These are phyloP conservation scores for Lepidium africanum DNA, from an alignment of 345 rosid genomes.

Conservation along the genomic window DNA sequence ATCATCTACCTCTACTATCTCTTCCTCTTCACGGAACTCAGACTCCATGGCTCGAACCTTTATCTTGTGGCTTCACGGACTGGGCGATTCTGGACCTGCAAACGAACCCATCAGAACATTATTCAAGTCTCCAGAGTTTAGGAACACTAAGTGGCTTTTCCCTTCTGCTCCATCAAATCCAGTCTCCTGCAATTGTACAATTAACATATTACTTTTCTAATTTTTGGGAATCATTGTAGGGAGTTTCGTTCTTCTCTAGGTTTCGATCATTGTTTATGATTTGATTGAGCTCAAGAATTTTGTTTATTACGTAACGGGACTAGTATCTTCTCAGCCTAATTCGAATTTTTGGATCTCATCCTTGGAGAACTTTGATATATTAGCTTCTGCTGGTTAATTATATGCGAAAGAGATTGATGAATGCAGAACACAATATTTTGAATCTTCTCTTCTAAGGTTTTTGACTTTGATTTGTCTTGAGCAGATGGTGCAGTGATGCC, in stretches of 20 bases:
- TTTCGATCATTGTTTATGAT: neutral
- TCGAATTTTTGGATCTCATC: neutral
- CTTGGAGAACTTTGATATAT: neutral
- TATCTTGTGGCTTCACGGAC: conserved; percentile 78
- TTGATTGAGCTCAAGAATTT: neutral
- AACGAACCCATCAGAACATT: conserved; percentile 71
- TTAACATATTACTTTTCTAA: neutral
- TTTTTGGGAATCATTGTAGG: neutral
- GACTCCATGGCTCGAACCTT: conserved; percentile 58
- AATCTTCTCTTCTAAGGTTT: neutral
- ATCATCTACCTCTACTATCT: conserved; percentile 1
- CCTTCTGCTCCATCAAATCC: conserved; percentile 71
- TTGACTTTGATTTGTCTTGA: conserved; percentile 1
- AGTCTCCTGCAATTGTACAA: conserved; percentile 56
- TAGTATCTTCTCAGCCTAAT: neutral
- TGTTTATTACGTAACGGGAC: neutral
- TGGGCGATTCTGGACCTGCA: conserved; percentile 87
- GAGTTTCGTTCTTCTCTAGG: neutral
- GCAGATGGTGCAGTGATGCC: conserved; percentile 88
- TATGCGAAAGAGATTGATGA: neutral
- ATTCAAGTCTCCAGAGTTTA: conserved; percentile 56
- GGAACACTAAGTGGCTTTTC: conserved; percentile 64
- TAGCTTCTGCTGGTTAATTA: no score
- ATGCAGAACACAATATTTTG: neutral
- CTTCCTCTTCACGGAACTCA: conserved; percentile 17